These are phyloP conservation scores for Dichotomocladium elegans DNA, from an alignment of 371 early-diverging fungal genomes.

Conservation along the genomic window DNA sequence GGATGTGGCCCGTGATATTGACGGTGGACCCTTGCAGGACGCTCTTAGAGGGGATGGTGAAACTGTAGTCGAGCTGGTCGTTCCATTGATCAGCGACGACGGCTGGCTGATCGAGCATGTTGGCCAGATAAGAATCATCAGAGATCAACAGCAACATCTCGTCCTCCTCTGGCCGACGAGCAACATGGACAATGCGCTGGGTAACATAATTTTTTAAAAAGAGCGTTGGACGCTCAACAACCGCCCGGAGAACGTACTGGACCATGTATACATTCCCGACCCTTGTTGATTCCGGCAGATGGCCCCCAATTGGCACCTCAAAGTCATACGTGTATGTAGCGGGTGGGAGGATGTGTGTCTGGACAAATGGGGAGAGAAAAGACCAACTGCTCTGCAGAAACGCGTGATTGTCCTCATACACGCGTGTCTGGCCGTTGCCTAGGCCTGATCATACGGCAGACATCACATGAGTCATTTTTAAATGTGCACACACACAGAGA, in stretches of 20 bases:
- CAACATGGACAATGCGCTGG: slow-evolving; percentile 15
- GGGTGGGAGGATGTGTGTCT: slow-evolving; percentile 16
- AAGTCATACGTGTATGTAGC: slow-evolving; percentile 34
- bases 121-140: slow-evolving; percentile 3
- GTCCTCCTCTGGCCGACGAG: slow-evolving; percentile 17
- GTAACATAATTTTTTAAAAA: slow-evolving; percentile 19
- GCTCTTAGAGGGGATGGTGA: slow-evolving; percentile 28
- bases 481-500: not conserved
- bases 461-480: not conserved
- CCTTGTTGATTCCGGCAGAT: slow-evolving; percentile 34
- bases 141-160: slow-evolving; percentile 13
- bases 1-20: slow-evolving; percentile 25
- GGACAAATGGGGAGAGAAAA: slow-evolving; percentile 17
- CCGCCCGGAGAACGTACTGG: slow-evolving; percentile 30
- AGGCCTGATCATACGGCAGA: not conserved
- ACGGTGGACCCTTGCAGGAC: slow-evolving; percentile 32
- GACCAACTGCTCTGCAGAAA: slow-evolving; percentile 27
- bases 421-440: slow-evolving; percentile 17
- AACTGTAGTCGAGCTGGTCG: slow-evolving; percentile 31
- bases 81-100: slow-evolving; percentile 31
- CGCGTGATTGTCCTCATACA: slow-evolving; percentile 21
- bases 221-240: slow-evolving; percentile 23
- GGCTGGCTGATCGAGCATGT: slow-evolving; percentile 25
- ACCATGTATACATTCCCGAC: slow-evolving; percentile 29
- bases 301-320: slow-evolving; percentile 33